Conservation (phyloP, 108 stramenopile species). For the Nitzschia putrida region DNA sequence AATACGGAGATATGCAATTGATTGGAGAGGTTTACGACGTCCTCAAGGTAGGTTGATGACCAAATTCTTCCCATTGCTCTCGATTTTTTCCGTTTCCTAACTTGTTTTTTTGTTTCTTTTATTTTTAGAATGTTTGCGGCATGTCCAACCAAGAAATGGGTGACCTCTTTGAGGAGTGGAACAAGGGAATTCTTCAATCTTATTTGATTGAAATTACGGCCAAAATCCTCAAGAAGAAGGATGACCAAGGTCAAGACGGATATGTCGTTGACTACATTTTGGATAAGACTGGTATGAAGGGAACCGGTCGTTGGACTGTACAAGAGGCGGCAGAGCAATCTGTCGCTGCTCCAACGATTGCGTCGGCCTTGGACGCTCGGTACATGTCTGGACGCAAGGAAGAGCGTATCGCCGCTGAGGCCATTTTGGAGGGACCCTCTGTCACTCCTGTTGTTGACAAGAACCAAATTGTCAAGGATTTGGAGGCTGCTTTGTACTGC, state of each 20-base stretch:
- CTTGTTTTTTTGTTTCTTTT: constrained; percentile 9
- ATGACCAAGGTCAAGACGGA: constrained; percentile 73
- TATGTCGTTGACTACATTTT: constrained; percentile 90
- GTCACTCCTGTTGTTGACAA: constrained; percentile 80
- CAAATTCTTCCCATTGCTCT: too few relatives aligned
- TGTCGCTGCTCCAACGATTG: constrained; percentile 96
- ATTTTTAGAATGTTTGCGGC: constrained; percentile 63
- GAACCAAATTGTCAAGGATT: constrained; percentile 89
- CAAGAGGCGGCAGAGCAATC: constrained; percentile 97
- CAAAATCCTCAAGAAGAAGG: constrained; percentile 87
- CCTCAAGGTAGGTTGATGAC: constrained; percentile 46
- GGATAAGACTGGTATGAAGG: constrained; percentile 99
- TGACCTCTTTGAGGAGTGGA: constrained; percentile 90
- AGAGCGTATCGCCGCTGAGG: constrained; percentile 83
- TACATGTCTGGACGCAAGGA: constrained; percentile 92
- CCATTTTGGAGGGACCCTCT: constrained; percentile 83
- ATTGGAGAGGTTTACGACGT: constrained; percentile 97
- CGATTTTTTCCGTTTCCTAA: neutral
- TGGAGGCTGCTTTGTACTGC: constrained; percentile 89
- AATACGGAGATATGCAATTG: constrained; percentile 99
- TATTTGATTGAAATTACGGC: constrained; percentile 98
- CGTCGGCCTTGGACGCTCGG: constrained; percentile 92
- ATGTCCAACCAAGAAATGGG: constrained; percentile 94
- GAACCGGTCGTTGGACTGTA: constrained; percentile 98
- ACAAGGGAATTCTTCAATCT: constrained; percentile 83